Evolutionary conservation across 192 early-diverging fungal species (phyloP).

Genomic region (Powellomyces hirtus): DNA sequence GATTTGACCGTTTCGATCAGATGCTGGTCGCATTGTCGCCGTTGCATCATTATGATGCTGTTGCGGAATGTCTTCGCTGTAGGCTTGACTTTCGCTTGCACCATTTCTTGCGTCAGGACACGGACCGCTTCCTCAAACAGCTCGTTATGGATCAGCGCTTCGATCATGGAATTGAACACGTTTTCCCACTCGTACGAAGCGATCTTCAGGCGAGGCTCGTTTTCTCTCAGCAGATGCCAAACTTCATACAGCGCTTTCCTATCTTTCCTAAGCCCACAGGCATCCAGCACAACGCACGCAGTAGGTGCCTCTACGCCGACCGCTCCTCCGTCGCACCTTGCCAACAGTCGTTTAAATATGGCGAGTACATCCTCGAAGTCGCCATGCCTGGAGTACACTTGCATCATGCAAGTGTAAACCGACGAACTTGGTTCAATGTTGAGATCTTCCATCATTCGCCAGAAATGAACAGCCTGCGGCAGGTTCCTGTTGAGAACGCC

Average conservation of each 20-base stretch:
- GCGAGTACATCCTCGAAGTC: background rate
- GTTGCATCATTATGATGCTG: background rate
- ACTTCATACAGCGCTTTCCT: background rate
- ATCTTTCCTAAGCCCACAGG: background rate
- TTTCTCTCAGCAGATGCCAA: background rate
- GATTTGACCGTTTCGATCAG: background rate
- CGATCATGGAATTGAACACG: constrained; percentile 12
- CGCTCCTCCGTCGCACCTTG: background rate
- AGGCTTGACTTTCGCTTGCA: background rate
- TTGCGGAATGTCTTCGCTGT: constrained; percentile 14
- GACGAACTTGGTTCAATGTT: background rate
- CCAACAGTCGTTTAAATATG: background rate
- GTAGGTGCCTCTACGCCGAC: constrained; percentile 6
- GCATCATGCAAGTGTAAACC: constrained; percentile 10
- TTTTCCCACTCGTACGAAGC: constrained; percentile 17
- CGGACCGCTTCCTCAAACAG: background rate
- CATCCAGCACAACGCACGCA: constrained; percentile 14
- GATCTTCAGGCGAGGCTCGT: background rate
- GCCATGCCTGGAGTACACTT: constrained; percentile 3
- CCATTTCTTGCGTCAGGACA: constrained; percentile 12
- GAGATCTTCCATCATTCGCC: background rate
- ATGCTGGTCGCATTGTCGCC: background rate
- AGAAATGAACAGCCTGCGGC: background rate
- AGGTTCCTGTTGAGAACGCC: constrained; percentile 7
- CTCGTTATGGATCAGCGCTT: constrained; percentile 11